Base-by-base conservation (phyloP, 1,284 basidiomycete genomes). In the Tilletia caries region DNA sequence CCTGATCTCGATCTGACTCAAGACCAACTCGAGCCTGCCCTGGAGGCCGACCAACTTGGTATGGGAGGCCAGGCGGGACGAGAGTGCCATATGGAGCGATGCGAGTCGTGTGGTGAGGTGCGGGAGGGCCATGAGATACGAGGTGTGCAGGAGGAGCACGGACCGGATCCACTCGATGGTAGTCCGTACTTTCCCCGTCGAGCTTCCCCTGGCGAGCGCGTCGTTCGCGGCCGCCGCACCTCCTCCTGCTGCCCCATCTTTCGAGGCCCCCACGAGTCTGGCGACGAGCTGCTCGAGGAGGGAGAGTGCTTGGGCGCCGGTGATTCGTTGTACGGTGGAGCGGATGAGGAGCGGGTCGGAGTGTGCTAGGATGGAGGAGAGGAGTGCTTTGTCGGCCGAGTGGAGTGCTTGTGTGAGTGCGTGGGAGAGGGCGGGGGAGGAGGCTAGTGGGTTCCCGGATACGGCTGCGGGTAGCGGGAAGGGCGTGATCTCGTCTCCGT, bases 321-420 rank as follows among this genome's bases (percentile, higher is more conserved):
- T 94, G 64, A 98, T 86, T 71, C 92, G 88, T 73, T 89, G 88
- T 58, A 98, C 90, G 0, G 95, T 97, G 81, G 93, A 92, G 67
- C 90, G 88, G 75, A 99, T 92, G 52, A 98, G 86, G 0, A 86
- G 85, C 10, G 88, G 86, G 76, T 96, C 90, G 23, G 92, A 91
- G 84, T 98, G 93, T 23, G 85, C 84, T 37, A 99, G 86, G 85
- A 94, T 97, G 33, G 91, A 90, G 79, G 96, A 93, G 69, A 98
- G 86, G 48, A 98, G 86, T 5, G 90, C 89, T 0, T 91, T 88
- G 85, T 99, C 96, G 25, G 91, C 91, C 2, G 95, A 97, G 83
- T 99, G 95, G 62, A 99, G 86, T 0, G 96, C 95, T 85, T 99
- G 96, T 65, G 95, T 92, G 64, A 99, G 88, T 18, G 95, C 95